Percentiles rank a stretch among this genome's conserved stretches.
These are phyloP conservation scores for Pisolithus thermaeus DNA, from an alignment of 1,284 basidiomycete species.

Conservation along the genomic window DNA sequence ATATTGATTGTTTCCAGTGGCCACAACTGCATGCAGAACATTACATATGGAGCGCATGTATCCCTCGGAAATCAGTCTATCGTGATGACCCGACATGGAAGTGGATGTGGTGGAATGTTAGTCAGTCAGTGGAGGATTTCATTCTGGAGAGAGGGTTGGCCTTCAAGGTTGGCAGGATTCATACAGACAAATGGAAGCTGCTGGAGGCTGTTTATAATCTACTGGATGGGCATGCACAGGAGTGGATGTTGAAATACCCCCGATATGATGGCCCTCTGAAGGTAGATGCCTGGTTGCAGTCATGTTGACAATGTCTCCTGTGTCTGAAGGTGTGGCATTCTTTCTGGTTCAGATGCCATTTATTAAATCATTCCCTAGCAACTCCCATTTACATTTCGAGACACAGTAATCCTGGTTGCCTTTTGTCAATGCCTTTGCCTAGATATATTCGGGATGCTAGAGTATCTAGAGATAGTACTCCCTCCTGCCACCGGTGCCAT, in stretches of 20 bases:
- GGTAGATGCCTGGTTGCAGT: neutral
- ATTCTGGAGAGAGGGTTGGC: neutral
- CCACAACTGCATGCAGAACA: neutral
- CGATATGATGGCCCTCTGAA: neutral
- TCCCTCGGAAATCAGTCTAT: neutral
- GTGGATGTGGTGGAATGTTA: conserved; percentile 1
- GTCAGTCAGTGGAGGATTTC: neutral
- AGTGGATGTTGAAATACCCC: neutral
- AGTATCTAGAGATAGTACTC: neutral
- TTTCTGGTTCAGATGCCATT: neutral
- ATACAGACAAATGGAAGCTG: neutral
- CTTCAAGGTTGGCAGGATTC: neutral
- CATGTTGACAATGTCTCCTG: neutral
- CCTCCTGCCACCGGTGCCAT: neutral
- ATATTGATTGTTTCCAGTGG: conserved; percentile 4
- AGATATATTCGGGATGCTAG: neutral
- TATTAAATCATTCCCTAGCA: neutral
- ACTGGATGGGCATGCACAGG: neutral
- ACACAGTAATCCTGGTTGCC: neutral
- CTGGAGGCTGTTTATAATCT: neutral
- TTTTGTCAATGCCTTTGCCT: neutral
- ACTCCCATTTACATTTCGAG: neutral
- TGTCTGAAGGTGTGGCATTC: neutral
- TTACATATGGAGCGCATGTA: neutral
- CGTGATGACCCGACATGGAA: neutral